Conservation (phyloP, 345 rosid species). For the Lumnitzera littorea region DNA sequence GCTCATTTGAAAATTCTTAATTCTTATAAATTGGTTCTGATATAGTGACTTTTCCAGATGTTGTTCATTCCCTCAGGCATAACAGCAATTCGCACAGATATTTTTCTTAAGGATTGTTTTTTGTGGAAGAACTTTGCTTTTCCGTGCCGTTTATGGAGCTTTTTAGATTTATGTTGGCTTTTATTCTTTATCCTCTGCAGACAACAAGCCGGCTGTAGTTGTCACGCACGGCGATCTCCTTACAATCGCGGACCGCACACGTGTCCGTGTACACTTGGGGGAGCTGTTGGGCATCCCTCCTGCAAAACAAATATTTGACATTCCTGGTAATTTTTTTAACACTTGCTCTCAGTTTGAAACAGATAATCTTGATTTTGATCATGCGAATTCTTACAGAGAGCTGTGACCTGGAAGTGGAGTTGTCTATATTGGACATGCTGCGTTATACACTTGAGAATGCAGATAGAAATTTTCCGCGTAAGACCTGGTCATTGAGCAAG, state of each 20-base stretch:
- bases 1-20: no score
- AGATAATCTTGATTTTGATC: slow-evolving; percentile 3
- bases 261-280: slow-evolving; percentile 45
- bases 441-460: slow-evolving; percentile 72
- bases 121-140: no score
- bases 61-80: neutral
- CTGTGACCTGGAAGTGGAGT: slow-evolving; percentile 39
- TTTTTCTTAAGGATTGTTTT: no score
- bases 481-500: slow-evolving; percentile 25
- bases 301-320: slow-evolving; percentile 62
- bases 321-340: slow-evolving; percentile 49
- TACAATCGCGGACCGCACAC: slow-evolving; percentile 44
- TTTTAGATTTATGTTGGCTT: neutral
- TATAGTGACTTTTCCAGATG: no score
- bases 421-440: slow-evolving; percentile 50
- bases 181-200: slow-evolving; percentile 24
- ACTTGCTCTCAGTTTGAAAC: neutral
- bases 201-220: slow-evolving; percentile 80
- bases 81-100: no score
- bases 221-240: slow-evolving; percentile 82
- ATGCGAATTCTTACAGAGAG: slow-evolving; percentile 33
- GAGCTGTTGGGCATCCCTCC: slow-evolving; percentile 69
- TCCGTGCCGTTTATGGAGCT: neutral
- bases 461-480: slow-evolving; percentile 56
- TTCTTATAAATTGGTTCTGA: no score